Evolutionary conservation across 306 rosid genomes (phyloP), one percentile per base, ranked within the genome.

Genomic region (Elaeagnus macrophylla): DNA sequence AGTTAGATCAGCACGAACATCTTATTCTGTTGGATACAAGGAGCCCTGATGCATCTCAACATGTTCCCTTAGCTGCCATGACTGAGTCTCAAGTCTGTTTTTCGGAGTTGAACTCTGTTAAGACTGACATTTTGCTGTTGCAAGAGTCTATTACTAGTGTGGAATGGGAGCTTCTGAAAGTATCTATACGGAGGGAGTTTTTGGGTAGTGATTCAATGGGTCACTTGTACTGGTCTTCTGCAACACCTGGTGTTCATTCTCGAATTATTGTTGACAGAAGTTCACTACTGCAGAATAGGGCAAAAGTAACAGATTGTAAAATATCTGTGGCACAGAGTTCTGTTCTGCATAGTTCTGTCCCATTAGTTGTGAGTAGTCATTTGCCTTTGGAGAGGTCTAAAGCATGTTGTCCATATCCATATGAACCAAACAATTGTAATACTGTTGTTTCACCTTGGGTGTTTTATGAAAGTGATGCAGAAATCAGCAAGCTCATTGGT

Each of bases 121-220:
- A 67, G 73, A 82, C 48, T 60, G 85, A 87, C 56, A 65, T 82
- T 42, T 66, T 77, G 19, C 67, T 56, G 35, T 70, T 84, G 64
- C 82, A 82, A 53, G 94, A 88, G 41, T 82, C 94, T 61, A 77
- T 93, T 20, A 54, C 79, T 40, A 50, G 66, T 56, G 46, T 57
- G 51, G 89, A 75, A 70, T 79, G 68, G 25, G 89, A 82, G 74
- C 83, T 87, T 40, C 60, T 67, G 41, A 93, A 71, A 85, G 70
- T 84, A 15, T 82, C 85, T 46, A 74, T 79, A 48, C 85, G 96
- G 37, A 81, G 88, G 73, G 99, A 93, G 61, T 82, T 79, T 70
- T 57, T 93, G 74, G 99, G 99, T 32, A 67, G 48, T 57, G 99
- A 93, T 73, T 82, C 86, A 48, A 61, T 71, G 48, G 89, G 95